These are phyloP conservation scores for Helotiales sp. DNA, from an alignment of 2,329 filamentous ascomycete species.

Conservation along the genomic window DNA sequence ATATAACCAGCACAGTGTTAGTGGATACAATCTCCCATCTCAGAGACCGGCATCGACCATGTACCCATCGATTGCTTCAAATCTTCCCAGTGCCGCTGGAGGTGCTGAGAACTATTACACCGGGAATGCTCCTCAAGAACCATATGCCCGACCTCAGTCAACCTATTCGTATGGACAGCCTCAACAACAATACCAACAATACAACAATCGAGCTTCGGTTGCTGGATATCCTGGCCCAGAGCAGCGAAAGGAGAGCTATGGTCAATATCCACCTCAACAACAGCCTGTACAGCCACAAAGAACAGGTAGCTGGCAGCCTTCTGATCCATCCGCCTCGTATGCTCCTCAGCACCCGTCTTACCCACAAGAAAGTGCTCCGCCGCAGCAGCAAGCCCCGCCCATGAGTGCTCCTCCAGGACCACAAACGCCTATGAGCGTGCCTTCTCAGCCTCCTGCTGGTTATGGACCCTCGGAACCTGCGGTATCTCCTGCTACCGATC, in stretches of 20 bases:
- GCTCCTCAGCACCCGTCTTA: conserved; percentile 32
- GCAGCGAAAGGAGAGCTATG: conserved; percentile 33
- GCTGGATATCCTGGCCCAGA: conserved; percentile 34
- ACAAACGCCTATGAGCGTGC: conserved; percentile 29
- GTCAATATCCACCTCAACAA: conserved; percentile 44
- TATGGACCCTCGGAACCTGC: conserved; percentile 44
- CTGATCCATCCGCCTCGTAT: conserved; percentile 32
- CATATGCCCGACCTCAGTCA: conserved; percentile 55
- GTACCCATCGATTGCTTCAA: conserved; percentile 73
- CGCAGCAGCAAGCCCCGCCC: conserved; percentile 18
- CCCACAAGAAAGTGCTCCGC: conserved; percentile 35
- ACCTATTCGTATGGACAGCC: conserved; percentile 55
- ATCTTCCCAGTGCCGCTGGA: conserved; percentile 52
- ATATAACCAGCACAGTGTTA: conserved; percentile 79
- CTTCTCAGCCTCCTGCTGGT: conserved; percentile 44
- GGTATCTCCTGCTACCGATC: conserved; percentile 51
- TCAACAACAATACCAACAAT: conserved; percentile 51
- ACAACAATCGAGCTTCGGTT: conserved; percentile 36
- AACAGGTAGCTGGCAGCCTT: conserved; percentile 56
- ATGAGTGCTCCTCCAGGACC: conserved; percentile 31
- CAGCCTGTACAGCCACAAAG: conserved; percentile 54
- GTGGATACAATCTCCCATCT: conserved; percentile 63
- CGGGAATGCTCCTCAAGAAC: conserved; percentile 59
- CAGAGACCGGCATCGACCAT: conserved; percentile 60
- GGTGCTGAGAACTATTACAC: conserved; percentile 84